These are phyloP conservation scores for Arabidopsis lyrata DNA, from an alignment of 441 rosid species.

Conservation along the genomic window DNA sequence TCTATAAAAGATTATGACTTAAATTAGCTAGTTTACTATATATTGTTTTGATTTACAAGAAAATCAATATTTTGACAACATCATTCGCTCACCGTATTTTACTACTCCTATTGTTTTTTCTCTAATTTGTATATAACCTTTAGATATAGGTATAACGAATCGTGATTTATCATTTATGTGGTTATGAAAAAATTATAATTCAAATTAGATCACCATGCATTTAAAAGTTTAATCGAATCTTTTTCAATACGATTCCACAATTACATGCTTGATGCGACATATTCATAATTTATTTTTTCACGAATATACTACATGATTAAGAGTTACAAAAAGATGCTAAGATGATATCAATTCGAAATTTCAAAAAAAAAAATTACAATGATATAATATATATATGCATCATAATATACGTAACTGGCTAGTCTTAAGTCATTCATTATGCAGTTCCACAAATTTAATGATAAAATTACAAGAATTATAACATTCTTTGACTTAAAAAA, in stretches of 20 bases:
- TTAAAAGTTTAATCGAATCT: neutral
- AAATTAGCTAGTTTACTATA: too few species aligned
- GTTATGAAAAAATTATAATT: neutral
- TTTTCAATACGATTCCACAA: too few species aligned
- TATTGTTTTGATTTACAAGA: too few species aligned
- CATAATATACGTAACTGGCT: neutral
- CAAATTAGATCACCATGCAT: neutral
- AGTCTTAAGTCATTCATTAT: neutral
- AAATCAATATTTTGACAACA: too few species aligned
- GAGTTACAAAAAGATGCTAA: neutral
- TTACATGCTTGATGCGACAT: neutral
- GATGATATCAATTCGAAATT: neutral
- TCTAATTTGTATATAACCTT: too few species aligned
- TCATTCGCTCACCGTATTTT: too few species aligned
- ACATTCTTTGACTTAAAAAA: too few species aligned
- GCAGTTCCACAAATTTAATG: neutral
- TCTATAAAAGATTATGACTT: too few species aligned
- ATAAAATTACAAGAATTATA: neutral
- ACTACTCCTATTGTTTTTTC: too few species aligned
- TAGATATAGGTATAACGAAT: too few species aligned
- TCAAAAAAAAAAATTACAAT: neutral
- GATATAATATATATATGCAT: too few species aligned
- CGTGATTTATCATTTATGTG: neutral
- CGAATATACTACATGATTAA: neutral
- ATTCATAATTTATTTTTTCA: too few species aligned